These are phyloP conservation scores for Pythium brassicae DNA, from an alignment of 352 stramenopile genomes.

Conservation along the genomic window DNA sequence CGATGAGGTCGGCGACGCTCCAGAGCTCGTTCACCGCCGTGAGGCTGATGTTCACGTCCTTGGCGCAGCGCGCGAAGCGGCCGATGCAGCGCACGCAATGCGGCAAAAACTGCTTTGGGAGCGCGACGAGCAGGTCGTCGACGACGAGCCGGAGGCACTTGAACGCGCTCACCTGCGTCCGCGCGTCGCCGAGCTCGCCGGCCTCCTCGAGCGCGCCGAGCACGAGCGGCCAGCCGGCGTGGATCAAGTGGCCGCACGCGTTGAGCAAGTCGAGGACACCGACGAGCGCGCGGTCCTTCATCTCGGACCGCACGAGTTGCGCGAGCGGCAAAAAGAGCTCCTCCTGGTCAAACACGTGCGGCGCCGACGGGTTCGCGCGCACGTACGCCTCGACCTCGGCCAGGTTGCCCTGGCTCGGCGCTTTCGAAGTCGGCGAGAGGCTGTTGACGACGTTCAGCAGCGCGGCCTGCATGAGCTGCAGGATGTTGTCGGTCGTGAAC, in stretches of 20 bases:
- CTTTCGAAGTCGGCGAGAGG: constrained; percentile 40
- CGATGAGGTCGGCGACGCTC: constrained; percentile 89
- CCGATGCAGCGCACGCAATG: constrained; percentile 92
- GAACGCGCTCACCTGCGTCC: constrained; percentile 89
- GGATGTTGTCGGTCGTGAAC: constrained; percentile 73
- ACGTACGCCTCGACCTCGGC: constrained; percentile 40
- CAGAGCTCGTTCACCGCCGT: constrained; percentile 96
- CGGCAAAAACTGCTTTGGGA: constrained; percentile 63
- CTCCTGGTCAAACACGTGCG: constrained; percentile 65
- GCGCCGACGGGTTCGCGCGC: constrained; percentile 19
- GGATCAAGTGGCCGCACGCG: constrained; percentile 66
- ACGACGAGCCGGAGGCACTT: constrained; percentile 96
- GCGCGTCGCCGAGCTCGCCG: constrained; percentile 56
- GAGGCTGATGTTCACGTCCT: constrained; percentile 98
- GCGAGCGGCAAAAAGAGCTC: constrained; percentile 61
- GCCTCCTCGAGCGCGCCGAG: constrained; percentile 63
- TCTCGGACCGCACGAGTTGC: constrained; percentile 59
- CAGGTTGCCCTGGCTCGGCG: constrained; percentile 36
- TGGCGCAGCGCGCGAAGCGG: constrained; percentile 89
- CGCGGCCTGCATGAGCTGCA: constrained; percentile 75
- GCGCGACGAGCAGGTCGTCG: constrained; percentile 93
- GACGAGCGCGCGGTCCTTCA: constrained; percentile 69
- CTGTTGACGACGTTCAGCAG: constrained; percentile 62
- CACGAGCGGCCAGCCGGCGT: constrained; percentile 63
- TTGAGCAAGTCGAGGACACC: constrained; percentile 80